phyloP scores from a whole-genome alignment of 1,284 basidiomycete genomes.

The Moesziomyces antarcticus region DNA sequence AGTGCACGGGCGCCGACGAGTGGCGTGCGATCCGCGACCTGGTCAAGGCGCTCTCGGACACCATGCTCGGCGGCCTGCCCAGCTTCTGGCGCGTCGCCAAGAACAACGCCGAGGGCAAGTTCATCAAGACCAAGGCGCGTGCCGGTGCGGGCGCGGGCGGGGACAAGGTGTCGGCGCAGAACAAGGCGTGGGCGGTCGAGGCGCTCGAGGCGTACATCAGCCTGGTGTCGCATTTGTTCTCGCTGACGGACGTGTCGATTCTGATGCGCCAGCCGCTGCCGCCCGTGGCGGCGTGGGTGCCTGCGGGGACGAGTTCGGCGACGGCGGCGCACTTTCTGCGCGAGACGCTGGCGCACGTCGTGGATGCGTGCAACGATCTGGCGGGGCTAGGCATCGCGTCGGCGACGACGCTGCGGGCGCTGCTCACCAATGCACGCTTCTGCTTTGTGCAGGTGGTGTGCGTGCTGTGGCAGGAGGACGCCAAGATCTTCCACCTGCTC shows the following conservation, averaged over 20 bases:
- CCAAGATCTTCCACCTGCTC: constrained; percentile 82
- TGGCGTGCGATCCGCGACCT: constrained; percentile 84
- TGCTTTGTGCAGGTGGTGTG: constrained; percentile 85
- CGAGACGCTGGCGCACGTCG: constrained; percentile 82
- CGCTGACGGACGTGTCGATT: constrained; percentile 77
- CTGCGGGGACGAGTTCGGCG: constrained; percentile 81
- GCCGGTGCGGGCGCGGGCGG: neutral
- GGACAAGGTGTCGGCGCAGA: constrained; percentile 82
- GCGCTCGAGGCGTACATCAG: constrained; percentile 88
- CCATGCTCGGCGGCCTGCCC: constrained; percentile 76
- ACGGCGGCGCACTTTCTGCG: constrained; percentile 83
- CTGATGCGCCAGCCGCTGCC: constrained; percentile 71
- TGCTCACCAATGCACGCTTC: constrained; percentile 87
- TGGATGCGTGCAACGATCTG: constrained; percentile 86
- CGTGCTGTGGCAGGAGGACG: constrained; percentile 84
- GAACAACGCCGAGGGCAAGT: constrained; percentile 78
- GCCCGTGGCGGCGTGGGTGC: constrained; percentile 76
- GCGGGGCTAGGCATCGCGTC: constrained; percentile 77
- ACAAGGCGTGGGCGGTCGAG: constrained; percentile 88
- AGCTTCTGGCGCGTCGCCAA: constrained; percentile 94
- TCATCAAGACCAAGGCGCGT: constrained; percentile 26
- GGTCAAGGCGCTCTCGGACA: constrained; percentile 71
- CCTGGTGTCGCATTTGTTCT: constrained; percentile 88
- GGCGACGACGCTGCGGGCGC: constrained; percentile 74
- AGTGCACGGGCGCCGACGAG: constrained; percentile 38